Evolutionary conservation across 208 protist genomes (phyloP), one percentile per base, ranked within the genome.

Genomic region (Wallacemonas collosoma): DNA sequence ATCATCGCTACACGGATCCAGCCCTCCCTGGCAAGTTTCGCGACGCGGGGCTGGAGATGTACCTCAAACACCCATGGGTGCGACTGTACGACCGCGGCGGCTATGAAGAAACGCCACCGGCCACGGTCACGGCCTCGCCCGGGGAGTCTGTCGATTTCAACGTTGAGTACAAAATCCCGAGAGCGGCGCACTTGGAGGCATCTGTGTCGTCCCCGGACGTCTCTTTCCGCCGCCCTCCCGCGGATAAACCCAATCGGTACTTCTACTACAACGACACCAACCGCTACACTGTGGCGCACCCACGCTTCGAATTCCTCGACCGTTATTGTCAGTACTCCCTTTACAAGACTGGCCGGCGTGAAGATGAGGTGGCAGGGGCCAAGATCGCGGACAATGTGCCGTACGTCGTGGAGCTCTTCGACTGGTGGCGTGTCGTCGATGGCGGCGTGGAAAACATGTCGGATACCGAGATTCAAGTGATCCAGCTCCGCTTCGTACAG

Each of bases 271-370:
- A 92, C 62, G 54, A 82, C 43, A 93, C 89, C 3, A 64, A 77
- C 56, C 89, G 89, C 48, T 91, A 88, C 76, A 76, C 76, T 45
- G 73, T 51, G 2, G 74, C 75, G 3, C 89, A 93, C 77, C 89
- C 89, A 0, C 85, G 85, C 68, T 86, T 84, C 44, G 89, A 95
- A 76, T 95, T 95, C 15, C 45, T 93, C 1, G 89, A 95, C 43
- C 82, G 89, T 7, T 95, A 93, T 69, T 95, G 89, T 60, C 87
- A 95, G 83, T 95, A 95, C 76, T 80, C 67, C 15, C 65, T 95
- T 38, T 95, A 88, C 76, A 95, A 93, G 77, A 88, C 85, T 1
- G 89, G 89, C 2, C 65, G 71, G 1, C 68, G 66, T n/a, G 55
- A 74, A 60, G 89, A 93, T 17, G 87, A 94, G 76, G 55, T 54